phyloP scores from a whole-genome alignment of 2,329 filamentous ascomycete species.

The Neobulgaria alba region DNA sequence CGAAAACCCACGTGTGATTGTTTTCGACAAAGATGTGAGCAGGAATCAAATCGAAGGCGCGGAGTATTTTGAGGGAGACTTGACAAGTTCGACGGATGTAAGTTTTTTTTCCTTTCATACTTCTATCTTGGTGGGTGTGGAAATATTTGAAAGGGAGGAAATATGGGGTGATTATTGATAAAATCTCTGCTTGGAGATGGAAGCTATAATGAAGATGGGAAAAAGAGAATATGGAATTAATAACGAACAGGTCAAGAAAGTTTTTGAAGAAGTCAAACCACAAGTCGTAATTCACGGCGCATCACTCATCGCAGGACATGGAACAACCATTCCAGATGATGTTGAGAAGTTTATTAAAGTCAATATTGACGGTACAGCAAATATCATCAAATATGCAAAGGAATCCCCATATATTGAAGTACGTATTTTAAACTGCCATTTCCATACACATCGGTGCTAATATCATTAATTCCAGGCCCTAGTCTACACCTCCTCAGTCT shows the following conservation, averaged over 20 bases:
- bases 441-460: neutral
- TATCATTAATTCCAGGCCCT: neutral
- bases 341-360: neutral
- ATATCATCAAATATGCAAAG: slow-evolving; percentile 2
- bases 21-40: neutral
- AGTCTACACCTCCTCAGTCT: slow-evolving; percentile 3
- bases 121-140: too few relatives aligned
- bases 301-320: neutral
- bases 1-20: neutral
- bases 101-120: neutral
- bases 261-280: neutral
- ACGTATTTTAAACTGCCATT: neutral
- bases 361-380: neutral
- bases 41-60: neutral
- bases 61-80: neutral
- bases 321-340: neutral
- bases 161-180: too few relatives aligned
- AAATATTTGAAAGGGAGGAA: too few relatives aligned
- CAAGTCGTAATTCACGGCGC: slow-evolving; percentile 8
- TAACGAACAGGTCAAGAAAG: neutral
- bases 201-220: too few relatives aligned
- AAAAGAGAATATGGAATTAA: too few relatives aligned
- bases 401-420: neutral
- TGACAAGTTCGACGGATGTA: neutral
- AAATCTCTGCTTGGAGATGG: too few relatives aligned